These are phyloP conservation scores for Trametes hirsuta DNA, from an alignment of 1,284 basidiomycete genomes.

Conservation along the genomic window DNA sequence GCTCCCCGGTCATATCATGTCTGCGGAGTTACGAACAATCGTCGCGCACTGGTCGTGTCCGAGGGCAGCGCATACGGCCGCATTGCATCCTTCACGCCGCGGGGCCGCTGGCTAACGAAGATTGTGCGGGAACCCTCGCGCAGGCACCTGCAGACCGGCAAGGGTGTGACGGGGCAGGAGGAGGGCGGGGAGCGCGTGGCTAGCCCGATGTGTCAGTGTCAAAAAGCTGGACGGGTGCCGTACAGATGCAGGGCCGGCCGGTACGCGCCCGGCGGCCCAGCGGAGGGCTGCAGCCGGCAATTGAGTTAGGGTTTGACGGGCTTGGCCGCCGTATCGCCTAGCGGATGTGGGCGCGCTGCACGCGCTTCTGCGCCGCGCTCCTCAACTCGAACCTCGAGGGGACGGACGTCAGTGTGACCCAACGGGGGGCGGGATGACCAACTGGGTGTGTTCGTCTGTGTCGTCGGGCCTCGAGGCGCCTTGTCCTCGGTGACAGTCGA, in stretches of 20 bases:
- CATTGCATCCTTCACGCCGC: no score
- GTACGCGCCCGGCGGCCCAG: not conserved
- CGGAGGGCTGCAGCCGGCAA: slow-evolving; percentile 5
- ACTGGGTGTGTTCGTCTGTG: not conserved
- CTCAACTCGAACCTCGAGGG: not conserved
- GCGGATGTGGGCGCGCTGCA: not conserved
- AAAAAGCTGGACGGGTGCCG: not conserved
- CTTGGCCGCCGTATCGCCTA: slow-evolving; percentile 6
- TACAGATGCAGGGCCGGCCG: not conserved
- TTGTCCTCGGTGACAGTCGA: not conserved
- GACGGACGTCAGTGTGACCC: slow-evolving; percentile 14
- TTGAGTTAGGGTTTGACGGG: slow-evolving; percentile 8
- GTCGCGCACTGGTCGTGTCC: no score
- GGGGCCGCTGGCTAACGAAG: no score
- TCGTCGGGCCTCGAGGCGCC: not conserved
- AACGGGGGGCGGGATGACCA: slow-evolving; percentile 7
- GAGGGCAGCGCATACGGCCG: no score
- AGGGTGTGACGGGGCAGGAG: no score
- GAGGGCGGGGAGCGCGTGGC: no score
- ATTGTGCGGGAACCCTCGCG: no score
- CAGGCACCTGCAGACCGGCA: no score
- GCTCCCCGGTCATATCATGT: no score
- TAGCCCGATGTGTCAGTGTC: not conserved
- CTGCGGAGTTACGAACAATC: no score
- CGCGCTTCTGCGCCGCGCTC: slow-evolving; percentile 1